These are phyloP conservation scores for Ganoderma leucocontextum DNA, from an alignment of 1,284 basidiomycete species.

Conservation along the genomic window DNA sequence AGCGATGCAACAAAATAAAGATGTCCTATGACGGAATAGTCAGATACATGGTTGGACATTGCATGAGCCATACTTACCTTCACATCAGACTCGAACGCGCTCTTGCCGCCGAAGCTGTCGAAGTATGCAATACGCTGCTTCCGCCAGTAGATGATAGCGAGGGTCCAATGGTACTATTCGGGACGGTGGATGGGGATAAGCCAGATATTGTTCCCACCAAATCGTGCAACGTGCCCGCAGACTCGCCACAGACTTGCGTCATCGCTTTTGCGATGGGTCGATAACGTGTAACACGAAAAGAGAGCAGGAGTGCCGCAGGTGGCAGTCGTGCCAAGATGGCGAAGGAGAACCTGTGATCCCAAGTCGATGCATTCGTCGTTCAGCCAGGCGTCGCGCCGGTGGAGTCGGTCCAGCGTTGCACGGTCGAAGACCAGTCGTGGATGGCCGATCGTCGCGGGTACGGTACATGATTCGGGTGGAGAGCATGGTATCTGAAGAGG, in stretches of 20 bases:
- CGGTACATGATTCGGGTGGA: not conserved
- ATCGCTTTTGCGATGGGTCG: not conserved
- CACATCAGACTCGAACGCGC: not conserved
- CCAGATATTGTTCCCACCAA: not conserved
- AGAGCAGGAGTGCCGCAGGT: not conserved
- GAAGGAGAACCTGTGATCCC: not conserved
- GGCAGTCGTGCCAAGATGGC: not conserved
- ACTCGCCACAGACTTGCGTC: not conserved
- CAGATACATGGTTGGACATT: no score
- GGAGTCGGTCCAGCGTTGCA: not conserved
- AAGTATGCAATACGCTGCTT: not conserved
- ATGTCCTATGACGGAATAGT: not conserved
- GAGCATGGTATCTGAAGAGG: not conserved
- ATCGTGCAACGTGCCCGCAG: not conserved
- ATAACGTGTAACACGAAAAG: not conserved
- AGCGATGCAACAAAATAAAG: not conserved
- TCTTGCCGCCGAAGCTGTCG: not conserved
- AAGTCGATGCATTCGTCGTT: not conserved
- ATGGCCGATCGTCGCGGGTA: not conserved
- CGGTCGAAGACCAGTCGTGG: not conserved
- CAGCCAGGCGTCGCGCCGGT: not conserved
- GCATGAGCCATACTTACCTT: no score
- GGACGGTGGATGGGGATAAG: not conserved
- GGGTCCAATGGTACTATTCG: not conserved
- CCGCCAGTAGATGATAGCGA: not conserved